A percentile compares a stretch with the other conserved stretches of the same genome.
phyloP scores from a whole-genome alignment of 2,329 filamentous ascomycete genomes.

The Didymella pomorum region DNA sequence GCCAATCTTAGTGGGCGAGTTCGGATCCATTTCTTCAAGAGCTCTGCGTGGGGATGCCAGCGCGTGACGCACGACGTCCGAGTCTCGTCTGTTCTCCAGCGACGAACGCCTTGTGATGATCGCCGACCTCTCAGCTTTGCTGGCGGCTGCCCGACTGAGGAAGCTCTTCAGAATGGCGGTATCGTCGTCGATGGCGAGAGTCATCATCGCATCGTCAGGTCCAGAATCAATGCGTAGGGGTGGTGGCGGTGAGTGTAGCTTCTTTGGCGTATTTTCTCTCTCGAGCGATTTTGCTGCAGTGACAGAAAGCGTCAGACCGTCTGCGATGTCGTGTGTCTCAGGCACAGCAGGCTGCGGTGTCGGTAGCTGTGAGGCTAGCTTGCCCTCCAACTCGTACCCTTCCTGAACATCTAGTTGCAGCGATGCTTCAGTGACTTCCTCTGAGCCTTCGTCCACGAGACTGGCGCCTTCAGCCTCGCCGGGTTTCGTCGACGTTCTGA shows the following conservation, averaged over 20 bases:
- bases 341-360: slow-evolving; percentile 5
- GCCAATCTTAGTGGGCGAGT: slow-evolving; percentile 54
- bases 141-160: slow-evolving; percentile 58
- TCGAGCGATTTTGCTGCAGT: slow-evolving; percentile 25
- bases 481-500: not conserved
- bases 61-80: slow-evolving; percentile 56
- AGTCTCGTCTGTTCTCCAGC: slow-evolving; percentile 57
- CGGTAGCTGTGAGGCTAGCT: slow-evolving; percentile 11
- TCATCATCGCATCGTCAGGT: slow-evolving; percentile 43
- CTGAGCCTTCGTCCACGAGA: slow-evolving; percentile 11
- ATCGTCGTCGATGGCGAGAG: slow-evolving; percentile 54
- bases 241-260: slow-evolving; percentile 41
- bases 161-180: slow-evolving; percentile 60
- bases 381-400: slow-evolving; percentile 26
- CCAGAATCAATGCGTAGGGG: slow-evolving; percentile 33
- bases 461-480: not conserved
- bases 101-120: slow-evolving; percentile 52
- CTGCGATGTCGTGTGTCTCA: slow-evolving; percentile 36
- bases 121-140: slow-evolving; percentile 51
- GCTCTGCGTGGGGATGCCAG: slow-evolving; percentile 56
- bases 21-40: slow-evolving; percentile 58
- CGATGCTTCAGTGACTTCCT: slow-evolving; percentile 44
- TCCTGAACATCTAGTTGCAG: slow-evolving; percentile 42
- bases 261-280: slow-evolving; percentile 30
- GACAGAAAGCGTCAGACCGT: slow-evolving; percentile 40